Percentiles rank a stretch among this genome's conserved stretches.
Conservation (phyloP, 148 eudicot genomes). For the Selenicereus undatus region DNA sequence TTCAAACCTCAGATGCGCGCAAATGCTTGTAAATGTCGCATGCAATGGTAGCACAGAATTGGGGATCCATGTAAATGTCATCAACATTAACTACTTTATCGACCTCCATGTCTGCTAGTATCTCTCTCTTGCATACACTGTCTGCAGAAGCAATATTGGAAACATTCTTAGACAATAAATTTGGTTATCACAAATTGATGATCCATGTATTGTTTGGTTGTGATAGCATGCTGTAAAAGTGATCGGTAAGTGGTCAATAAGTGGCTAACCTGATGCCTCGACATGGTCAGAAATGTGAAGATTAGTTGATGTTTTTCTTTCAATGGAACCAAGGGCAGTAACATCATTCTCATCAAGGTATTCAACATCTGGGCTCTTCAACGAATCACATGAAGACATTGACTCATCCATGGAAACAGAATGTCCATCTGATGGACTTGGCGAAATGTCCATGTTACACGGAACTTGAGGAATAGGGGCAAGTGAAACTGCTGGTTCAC, state of each 20-base stretch:
- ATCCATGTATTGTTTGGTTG: not conserved
- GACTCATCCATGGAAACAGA: constrained; percentile 78
- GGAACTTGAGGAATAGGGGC: constrained; percentile 31
- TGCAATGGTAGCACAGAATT: constrained; percentile 82
- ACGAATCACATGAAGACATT: constrained; percentile 71
- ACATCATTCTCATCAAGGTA: constrained; percentile 62
- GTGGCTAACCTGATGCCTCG: constrained; percentile 45
- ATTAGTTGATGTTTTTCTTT: constrained; percentile 53
- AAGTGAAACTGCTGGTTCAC: constrained; percentile 31
- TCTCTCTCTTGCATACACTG: constrained; percentile 60
- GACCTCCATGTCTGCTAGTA: constrained; percentile 37
- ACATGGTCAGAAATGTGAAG: constrained; percentile 57
- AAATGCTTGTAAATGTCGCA: constrained; percentile 90
- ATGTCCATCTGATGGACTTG: constrained; percentile 42
- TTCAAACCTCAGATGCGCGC: constrained; percentile 73
- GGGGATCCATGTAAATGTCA: constrained; percentile 66
- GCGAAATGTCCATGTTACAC: constrained; percentile 49
- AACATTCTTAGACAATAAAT: not conserved
- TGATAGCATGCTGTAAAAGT: not conserved
- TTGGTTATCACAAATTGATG: too few relatives aligned
- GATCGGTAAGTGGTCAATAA: not conserved
- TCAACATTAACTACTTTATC: constrained; percentile 62
- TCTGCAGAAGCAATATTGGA: constrained; percentile 27
- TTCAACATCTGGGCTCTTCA: constrained; percentile 84
- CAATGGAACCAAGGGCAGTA: constrained; percentile 55